Evolutionary conservation across 1,284 basidiomycete genomes (phyloP).

Genomic region (Heterobasidion parviporum): DNA sequence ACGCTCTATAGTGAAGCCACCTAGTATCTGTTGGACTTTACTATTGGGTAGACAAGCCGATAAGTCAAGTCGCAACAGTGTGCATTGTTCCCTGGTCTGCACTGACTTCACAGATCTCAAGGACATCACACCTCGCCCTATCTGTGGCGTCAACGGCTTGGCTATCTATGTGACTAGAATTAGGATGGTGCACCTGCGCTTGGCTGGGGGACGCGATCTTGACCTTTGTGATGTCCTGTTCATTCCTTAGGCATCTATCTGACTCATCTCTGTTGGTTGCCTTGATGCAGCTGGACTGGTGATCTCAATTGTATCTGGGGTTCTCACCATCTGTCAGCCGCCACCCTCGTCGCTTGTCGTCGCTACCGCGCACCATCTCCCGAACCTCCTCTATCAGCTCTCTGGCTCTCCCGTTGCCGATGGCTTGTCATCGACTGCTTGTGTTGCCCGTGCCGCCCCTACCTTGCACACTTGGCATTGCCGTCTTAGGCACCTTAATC

Average conservation of each 20-base stretch:
- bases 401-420: background rate
- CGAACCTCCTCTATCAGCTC: background rate
- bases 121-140: background rate
- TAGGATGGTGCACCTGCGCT: background rate
- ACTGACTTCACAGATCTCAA: background rate
- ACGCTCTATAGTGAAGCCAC: no score
- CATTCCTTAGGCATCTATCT: background rate
- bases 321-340: background rate
- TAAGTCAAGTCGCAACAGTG: no score
- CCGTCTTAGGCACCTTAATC: slow-evolving; percentile 23
- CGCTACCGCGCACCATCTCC: background rate
- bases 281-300: background rate
- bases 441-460: slow-evolving; percentile 5
- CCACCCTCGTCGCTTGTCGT: background rate
- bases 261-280: background rate
- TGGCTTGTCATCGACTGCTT: background rate
- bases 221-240: background rate
- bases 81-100: background rate
- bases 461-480: slow-evolving; percentile 19
- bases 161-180: background rate
- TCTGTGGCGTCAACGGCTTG: background rate
- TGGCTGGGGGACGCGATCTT: background rate
- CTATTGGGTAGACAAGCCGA: no score
- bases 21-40: no score
- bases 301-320: background rate